Percentiles rank a stretch among this genome's conserved stretches.
Conservation (phyloP, 2,329 filamentous ascomycete species). For the Colletotrichum caudatum region DNA sequence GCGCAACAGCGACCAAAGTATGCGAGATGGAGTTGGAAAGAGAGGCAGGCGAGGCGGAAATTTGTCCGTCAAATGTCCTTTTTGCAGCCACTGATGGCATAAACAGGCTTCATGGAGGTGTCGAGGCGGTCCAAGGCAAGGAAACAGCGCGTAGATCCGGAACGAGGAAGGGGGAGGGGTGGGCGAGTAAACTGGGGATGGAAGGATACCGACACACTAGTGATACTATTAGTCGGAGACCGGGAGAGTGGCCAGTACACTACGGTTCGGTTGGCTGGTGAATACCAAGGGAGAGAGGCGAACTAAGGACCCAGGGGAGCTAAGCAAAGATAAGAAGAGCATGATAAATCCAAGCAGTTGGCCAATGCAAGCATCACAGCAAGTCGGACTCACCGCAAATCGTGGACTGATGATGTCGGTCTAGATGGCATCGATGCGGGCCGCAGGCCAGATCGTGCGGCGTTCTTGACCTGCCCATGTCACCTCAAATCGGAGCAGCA, state of each 20-base stretch:
- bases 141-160: slow-evolving; percentile 31
- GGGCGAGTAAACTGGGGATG: slow-evolving; percentile 25
- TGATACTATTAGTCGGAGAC: slow-evolving; percentile 6
- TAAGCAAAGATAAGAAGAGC: slow-evolving; percentile 11
- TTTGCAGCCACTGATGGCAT: slow-evolving; percentile 38
- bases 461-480: slow-evolving; percentile 1
- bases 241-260: slow-evolving; percentile 5
- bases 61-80: slow-evolving; percentile 21
- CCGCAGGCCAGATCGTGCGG: background rate
- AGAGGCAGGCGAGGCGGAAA: background rate
- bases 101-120: slow-evolving; percentile 33
- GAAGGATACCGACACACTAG: slow-evolving; percentile 19
- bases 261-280: slow-evolving; percentile 24
- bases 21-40: slow-evolving; percentile 15
- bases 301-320: background rate
- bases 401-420: slow-evolving; percentile 24
- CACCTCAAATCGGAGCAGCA: background rate
- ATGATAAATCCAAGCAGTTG: background rate
- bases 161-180: slow-evolving; percentile 16
- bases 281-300: slow-evolving; percentile 31
- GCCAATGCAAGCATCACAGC: slow-evolving; percentile 16
- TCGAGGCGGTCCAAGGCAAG: slow-evolving; percentile 28
- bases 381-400: slow-evolving; percentile 25
- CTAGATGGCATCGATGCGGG: slow-evolving; percentile 22
- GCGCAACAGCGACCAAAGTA: background rate